Percentiles rank a stretch among this genome's conserved stretches.
These are phyloP conservation scores for Musa acuminata DNA, from an alignment of 176 grass and related monocot species.

Conservation along the genomic window DNA sequence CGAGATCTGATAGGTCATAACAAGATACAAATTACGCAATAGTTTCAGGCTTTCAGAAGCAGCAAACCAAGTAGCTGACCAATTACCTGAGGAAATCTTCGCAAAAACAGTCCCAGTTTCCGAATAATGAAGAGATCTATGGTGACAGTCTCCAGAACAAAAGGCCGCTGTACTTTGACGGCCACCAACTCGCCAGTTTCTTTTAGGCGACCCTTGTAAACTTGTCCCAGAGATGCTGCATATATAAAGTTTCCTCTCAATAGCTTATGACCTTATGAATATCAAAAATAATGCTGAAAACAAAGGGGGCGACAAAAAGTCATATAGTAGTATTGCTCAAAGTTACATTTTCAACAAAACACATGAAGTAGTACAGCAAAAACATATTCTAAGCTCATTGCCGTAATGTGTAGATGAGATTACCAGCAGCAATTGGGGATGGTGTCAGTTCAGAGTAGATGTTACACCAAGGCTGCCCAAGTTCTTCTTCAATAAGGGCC, in stretches of 20 bases:
- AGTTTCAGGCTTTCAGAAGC: neutral
- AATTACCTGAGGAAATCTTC: slow-evolving; percentile 79
- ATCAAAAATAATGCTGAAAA: neutral
- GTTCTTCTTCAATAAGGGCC: slow-evolving; percentile 86
- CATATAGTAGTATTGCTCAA: neutral
- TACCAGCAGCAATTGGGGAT: slow-evolving; percentile 93
- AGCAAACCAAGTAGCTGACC: neutral
- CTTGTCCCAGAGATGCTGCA: slow-evolving; percentile 94
- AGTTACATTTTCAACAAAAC: no score
- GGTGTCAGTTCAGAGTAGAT: slow-evolving; percentile 85
- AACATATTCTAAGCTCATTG: neutral
- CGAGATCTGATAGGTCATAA: slow-evolving; percentile 40
- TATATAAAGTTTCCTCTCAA: neutral
- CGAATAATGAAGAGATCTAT: slow-evolving; percentile 92
- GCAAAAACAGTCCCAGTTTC: slow-evolving; percentile 66
- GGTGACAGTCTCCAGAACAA: slow-evolving; percentile 90
- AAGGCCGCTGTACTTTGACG: slow-evolving; percentile 92
- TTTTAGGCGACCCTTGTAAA: slow-evolving; percentile 91
- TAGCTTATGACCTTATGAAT: neutral
- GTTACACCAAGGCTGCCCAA: slow-evolving; percentile 73
- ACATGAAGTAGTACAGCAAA: neutral
- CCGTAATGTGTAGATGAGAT: neutral
- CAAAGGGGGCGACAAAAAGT: neutral
- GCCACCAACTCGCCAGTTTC: slow-evolving; percentile 87
- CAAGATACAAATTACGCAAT: neutral